Evolutionary conservation across 2,329 filamentous ascomycete species (phyloP).

Genomic region (Aureobasidium sp.): DNA sequence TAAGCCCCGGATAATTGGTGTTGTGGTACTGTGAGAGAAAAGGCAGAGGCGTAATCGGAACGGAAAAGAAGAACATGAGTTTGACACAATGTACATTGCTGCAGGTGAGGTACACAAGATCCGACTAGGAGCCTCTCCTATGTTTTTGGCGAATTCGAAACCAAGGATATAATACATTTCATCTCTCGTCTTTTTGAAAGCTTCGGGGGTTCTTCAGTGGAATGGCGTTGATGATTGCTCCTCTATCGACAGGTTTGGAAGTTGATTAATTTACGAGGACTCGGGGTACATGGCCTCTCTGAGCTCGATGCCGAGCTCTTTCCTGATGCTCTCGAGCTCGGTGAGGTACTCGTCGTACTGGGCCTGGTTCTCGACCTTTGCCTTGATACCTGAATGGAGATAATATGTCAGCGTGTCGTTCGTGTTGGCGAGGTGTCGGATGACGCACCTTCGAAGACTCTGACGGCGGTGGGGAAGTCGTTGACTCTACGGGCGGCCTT

Average conservation of each 20-base stretch:
- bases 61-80: not conserved
- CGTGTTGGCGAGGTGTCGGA: not conserved
- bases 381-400: conserved; percentile 71
- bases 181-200: not conserved
- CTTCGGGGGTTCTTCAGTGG: not conserved
- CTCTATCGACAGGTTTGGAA: not conserved
- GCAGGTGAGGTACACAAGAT: not conserved
- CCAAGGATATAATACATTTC: not conserved
- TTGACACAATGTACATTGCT: conserved; percentile 3
- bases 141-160: not conserved
- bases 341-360: conserved; percentile 96
- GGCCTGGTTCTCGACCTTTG: conserved; percentile 96
- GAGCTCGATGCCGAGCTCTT: conserved; percentile 84
- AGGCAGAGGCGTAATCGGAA: not conserved
- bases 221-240: conserved; percentile 7
- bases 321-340: conserved; percentile 83
- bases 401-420: not conserved
- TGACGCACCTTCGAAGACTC: conserved; percentile 92
- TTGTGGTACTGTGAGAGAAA: not conserved
- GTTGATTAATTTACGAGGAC: conserved; percentile 16
- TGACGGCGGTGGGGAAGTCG: conserved; percentile 96
- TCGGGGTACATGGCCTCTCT: conserved; percentile 89
- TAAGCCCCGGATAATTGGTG: not conserved
- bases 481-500: conserved; percentile 93
- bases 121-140: not conserved